These are phyloP conservation scores for Calophaca sinica DNA, from an alignment of 306 rosid species.

Conservation along the genomic window DNA sequence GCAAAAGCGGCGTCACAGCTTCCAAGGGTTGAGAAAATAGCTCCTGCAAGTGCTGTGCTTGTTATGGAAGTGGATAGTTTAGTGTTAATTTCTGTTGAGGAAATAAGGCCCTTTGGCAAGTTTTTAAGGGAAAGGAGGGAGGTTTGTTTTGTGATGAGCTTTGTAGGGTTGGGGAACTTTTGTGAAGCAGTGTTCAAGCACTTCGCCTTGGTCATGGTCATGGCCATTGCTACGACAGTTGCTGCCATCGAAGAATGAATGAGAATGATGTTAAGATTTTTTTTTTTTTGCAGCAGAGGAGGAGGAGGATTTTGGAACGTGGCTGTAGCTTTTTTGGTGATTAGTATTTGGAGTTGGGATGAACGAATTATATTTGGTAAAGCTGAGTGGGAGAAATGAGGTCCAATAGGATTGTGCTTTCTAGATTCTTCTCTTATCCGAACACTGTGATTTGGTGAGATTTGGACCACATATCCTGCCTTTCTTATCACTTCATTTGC, in stretches of 20 bases:
- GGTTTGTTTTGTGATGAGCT: constrained; percentile 56
- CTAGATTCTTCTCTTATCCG: constrained; percentile 83
- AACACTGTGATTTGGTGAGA: constrained; percentile 23
- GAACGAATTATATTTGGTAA: constrained; percentile 40
- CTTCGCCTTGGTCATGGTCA: constrained; percentile 66
- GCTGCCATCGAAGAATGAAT: constrained; percentile 68
- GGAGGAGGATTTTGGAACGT: too few species aligned
- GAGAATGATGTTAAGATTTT: too few species aligned
- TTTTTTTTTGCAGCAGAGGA: too few species aligned
- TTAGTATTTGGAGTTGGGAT: constrained; percentile 14
- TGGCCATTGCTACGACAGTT: constrained; percentile 81
- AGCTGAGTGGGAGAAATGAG: constrained; percentile 46
- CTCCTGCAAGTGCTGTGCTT: constrained; percentile 82
- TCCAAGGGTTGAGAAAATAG: constrained; percentile 71
- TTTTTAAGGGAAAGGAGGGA: constrained; percentile 36
- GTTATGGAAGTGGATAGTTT: constrained; percentile 46
- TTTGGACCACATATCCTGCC: constrained; percentile 62
- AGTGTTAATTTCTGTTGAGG: constrained; percentile 25
- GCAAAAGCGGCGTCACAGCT: constrained; percentile 71
- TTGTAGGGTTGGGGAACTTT: constrained; percentile 55
- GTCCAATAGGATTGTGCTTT: constrained; percentile 61
- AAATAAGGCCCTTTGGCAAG: background rate
- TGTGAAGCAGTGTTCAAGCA: constrained; percentile 54
- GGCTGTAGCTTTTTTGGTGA: too few species aligned
- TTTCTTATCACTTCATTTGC: constrained; percentile 68